Percentiles rank a stretch among this genome's conserved stretches.
Conservation (phyloP, 179 eudicot species). For the Amaranthus tricolor region DNA sequence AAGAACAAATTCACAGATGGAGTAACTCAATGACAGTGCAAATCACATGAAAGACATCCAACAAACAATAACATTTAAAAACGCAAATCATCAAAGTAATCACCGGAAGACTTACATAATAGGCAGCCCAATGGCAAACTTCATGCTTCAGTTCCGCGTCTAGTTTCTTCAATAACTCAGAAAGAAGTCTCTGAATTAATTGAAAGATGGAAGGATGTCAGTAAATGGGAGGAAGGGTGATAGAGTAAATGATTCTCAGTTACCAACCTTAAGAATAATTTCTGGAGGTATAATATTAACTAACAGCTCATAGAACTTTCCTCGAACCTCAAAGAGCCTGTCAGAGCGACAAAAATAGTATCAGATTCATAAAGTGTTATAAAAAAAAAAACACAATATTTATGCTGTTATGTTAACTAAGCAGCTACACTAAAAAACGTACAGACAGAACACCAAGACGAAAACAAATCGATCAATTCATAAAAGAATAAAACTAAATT, state of each 20-base stretch:
- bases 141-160: conserved; percentile 93
- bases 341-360: background rate
- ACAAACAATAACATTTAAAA: background rate
- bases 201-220: conserved; percentile 5
- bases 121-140: conserved; percentile 97
- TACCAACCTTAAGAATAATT: conserved; percentile 66
- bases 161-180: conserved; percentile 77
- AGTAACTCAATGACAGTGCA: background rate
- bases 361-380: background rate
- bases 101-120: conserved; percentile 69
- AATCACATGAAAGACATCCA: background rate
- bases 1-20: no score
- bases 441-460: conserved; percentile 1
- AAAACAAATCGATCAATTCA: background rate
- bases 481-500: background rate
- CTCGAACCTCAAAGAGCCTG: conserved; percentile 91
- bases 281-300: conserved; percentile 89
- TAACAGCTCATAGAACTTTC: conserved; percentile 84
- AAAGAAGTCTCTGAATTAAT: conserved; percentile 71
- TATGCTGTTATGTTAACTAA: background rate
- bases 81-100: conserved; percentile 1
- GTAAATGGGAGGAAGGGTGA: background rate
- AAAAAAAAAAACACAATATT: background rate
- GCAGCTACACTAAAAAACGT: background rate
- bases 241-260: background rate